A percentile compares a stretch with the other conserved stretches of the same genome.
These are phyloP conservation scores for Alternaria panax DNA, from an alignment of 2,329 filamentous ascomycete species.

Conservation along the genomic window DNA sequence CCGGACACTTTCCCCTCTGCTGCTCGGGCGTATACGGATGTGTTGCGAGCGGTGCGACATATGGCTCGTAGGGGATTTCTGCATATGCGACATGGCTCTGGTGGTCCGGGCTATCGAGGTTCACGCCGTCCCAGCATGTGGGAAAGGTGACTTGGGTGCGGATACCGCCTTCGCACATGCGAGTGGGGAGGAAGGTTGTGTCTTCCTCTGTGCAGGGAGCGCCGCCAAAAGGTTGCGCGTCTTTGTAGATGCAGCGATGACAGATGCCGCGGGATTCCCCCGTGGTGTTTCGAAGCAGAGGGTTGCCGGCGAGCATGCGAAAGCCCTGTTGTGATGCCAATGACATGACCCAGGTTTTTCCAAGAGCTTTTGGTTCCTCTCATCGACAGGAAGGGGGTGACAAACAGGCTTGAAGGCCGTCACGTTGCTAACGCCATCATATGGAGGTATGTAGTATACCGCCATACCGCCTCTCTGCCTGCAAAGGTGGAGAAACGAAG, in stretches of 20 bases:
- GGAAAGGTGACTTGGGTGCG: conserved; percentile 56
- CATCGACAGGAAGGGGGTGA: not conserved
- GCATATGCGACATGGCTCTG: conserved; percentile 59
- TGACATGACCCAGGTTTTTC: not conserved
- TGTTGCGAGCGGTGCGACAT: conserved; percentile 24
- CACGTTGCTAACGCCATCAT: conserved; percentile 34
- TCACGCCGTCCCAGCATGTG: conserved; percentile 60
- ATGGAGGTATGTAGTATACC: conserved; percentile 44
- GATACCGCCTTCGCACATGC: conserved; percentile 55
- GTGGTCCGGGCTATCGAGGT: conserved; percentile 62
- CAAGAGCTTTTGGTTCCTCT: not conserved
- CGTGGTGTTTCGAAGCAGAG: conserved; percentile 37
- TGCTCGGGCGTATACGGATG: conserved; percentile 31
- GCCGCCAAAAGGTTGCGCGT: conserved; percentile 38
- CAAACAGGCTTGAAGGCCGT: conserved; percentile 41
- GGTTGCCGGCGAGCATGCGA: conserved; percentile 58
- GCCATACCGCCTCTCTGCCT: conserved; percentile 42
- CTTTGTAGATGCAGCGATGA: conserved; percentile 43
- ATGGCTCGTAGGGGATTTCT: conserved; percentile 41
- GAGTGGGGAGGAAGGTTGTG: conserved; percentile 47
- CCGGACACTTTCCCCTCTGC: conserved; percentile 51
- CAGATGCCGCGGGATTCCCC: conserved; percentile 41
- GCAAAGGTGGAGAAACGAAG: too few relatives aligned
- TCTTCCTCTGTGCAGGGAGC: conserved; percentile 52
- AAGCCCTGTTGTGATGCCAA: conserved; percentile 41